Percentiles rank a stretch among this genome's conserved stretches.
phyloP scores from a whole-genome alignment of 805 yeast genomes.

The Tetrapisispora arboricola region DNA sequence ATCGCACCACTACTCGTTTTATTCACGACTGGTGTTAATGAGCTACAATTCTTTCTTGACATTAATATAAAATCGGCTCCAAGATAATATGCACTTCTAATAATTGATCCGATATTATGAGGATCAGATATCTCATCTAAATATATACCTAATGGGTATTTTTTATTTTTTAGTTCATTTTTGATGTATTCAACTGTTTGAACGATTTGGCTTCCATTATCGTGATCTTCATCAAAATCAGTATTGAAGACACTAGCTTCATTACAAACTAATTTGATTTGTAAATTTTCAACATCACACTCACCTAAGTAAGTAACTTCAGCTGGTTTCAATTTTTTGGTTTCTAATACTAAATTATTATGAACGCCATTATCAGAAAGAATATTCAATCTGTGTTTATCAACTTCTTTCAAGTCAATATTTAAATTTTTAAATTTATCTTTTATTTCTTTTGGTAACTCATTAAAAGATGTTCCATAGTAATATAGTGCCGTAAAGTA shows the following conservation, averaged over 20 bases:
- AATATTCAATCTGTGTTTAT: constrained; percentile 43
- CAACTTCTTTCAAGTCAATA: constrained; percentile 14
- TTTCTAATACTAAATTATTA: constrained; percentile 67
- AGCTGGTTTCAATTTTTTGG: constrained; percentile 31
- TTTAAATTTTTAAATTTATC: constrained; percentile 34
- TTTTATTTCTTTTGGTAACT: constrained; percentile 33
- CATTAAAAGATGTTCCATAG: constrained; percentile 27
- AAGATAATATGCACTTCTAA: constrained; percentile 68
- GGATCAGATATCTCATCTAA: constrained; percentile 79
- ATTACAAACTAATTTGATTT: constrained; percentile 9
- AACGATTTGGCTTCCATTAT: not conserved
- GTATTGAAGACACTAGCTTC: constrained; percentile 9
- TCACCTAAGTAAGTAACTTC: constrained; percentile 26
- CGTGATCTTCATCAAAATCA: not conserved
- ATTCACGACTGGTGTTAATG: constrained; percentile 64
- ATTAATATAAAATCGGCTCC: constrained; percentile 74
- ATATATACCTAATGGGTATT: constrained; percentile 58
- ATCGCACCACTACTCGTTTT: constrained; percentile 81
- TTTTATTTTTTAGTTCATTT: constrained; percentile 9
- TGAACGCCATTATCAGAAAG: constrained; percentile 64
- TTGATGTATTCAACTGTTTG: not conserved
- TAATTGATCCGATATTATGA: constrained; percentile 75
- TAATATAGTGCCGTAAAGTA: constrained; percentile 43
- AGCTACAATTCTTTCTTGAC: constrained; percentile 62
- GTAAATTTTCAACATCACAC: constrained; percentile 13